Evolutionary conservation across 192 early-diverging fungal genomes (phyloP), one percentile per base, ranked within the genome.

Genomic region (Chytriomyces confervae): DNA sequence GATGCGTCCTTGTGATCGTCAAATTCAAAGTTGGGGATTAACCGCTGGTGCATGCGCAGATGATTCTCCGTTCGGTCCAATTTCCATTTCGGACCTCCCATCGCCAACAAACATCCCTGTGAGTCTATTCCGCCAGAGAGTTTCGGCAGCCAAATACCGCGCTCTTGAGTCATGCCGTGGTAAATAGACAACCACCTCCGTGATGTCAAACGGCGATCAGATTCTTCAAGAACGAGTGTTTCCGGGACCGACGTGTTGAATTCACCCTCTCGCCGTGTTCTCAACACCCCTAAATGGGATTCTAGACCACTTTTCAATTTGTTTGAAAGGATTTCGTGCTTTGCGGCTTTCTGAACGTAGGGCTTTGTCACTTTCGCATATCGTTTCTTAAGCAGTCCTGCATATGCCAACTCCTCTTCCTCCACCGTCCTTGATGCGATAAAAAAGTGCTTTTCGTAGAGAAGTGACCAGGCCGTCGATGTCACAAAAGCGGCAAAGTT

Each of bases 1-100:
- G 86, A 61, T 16, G 86, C 86, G 23, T 80, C 76, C 7, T 46
- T 36, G 63, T 88, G 86, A 53, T 86, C 80, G 46, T 86, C 83
- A 75, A 83, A 83, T 45, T 88, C 81, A 77, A 76, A 84, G 64
- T 88, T 84, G 7, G 23, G 70, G 8, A 69, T 68, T 6, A 88
- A 53, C 46, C 84, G 61, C 2, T 46, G 47, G 16, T 85, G 76
- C 86, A 88, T 88, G 23, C 86, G 76, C 57, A 78, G 44, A 47
- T 60, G 20, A 76, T 86, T 85, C 61, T 88, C 86, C 0, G 69
- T 62, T 11, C 74, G 27, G 62, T 86, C 84, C 57, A 88, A 61
- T 61, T 88, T 84, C 81, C 82, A 88, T 43, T 69, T 66, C 3
- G 48, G 9, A 7, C 48, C 50, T 43, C 51, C 10, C 18, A 9